A percentile compares a stretch with the other conserved stretches of the same genome.
These are phyloP conservation scores for Cenococcum geophilum DNA, from an alignment of 495 filamentous ascomycete species.

Conservation along the genomic window DNA sequence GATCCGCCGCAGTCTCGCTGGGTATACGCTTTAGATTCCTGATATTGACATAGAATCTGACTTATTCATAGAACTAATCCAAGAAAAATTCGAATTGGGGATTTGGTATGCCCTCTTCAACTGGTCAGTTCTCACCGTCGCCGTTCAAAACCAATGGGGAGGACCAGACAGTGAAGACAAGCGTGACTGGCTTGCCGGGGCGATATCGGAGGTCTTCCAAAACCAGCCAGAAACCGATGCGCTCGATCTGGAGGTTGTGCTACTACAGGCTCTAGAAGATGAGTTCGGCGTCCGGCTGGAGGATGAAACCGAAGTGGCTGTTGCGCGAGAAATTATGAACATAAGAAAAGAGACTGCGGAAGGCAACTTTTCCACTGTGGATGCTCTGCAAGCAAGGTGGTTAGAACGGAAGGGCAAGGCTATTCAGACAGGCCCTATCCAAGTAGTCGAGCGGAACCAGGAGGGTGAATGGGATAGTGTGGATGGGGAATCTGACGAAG, in stretches of 20 bases:
- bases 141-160: constrained; percentile 82
- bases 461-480: constrained; percentile 37
- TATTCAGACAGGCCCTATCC: constrained; percentile 42
- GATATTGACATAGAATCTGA: too few species aligned
- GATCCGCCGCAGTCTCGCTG: too few species aligned
- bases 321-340: constrained; percentile 66
- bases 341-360: constrained; percentile 53
- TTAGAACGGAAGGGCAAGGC: constrained; percentile 51
- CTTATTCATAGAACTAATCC: constrained; percentile 17
- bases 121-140: constrained; percentile 82
- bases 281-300: constrained; percentile 91
- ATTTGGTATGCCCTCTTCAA: constrained; percentile 43
- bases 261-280: constrained; percentile 87
- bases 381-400: constrained; percentile 61
- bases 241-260: constrained; percentile 74
- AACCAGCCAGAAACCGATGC: constrained; percentile 67
- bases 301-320: constrained; percentile 71
- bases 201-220: constrained; percentile 72
- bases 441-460: constrained; percentile 38
- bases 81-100: constrained; percentile 39
- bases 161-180: constrained; percentile 80
- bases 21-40: background rate
- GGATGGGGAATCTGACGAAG: constrained; percentile 44
- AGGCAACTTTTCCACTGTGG: constrained; percentile 63
- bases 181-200: constrained; percentile 92